Evolutionary conservation across 2,329 filamentous ascomycete genomes (phyloP).

Genomic region (Acephala macrosclerotiorum): DNA sequence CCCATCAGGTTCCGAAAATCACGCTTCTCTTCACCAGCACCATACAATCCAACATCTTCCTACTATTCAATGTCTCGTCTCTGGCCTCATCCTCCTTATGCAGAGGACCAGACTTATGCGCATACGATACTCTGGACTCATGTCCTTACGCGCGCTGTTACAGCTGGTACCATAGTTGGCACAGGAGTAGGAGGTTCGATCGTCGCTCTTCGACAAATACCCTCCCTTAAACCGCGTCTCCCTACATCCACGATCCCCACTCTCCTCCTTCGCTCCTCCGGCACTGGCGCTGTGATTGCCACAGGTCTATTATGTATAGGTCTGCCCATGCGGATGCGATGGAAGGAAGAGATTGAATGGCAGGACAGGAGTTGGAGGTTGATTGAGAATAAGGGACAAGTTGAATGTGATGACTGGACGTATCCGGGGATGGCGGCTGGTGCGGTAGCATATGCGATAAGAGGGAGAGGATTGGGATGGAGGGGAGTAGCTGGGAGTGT

Average conservation of each 20-base stretch:
- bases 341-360: conserved; percentile 67
- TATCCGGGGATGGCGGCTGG: conserved; percentile 51
- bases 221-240: conserved; percentile 13
- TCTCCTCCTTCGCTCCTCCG: conserved; percentile 54
- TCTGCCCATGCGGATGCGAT: conserved; percentile 59
- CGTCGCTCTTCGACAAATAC: conserved; percentile 37
- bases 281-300: conserved; percentile 54
- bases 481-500: conserved; percentile 52
- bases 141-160: conserved; percentile 63
- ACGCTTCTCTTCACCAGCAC: not conserved
- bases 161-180: conserved; percentile 59
- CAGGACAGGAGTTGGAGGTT: conserved; percentile 68
- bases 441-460: conserved; percentile 43
- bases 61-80: conserved; percentile 57
- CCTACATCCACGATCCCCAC: conserved; percentile 40
- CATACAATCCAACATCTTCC: not conserved
- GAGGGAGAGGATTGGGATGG: conserved; percentile 47
- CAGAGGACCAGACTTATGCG: conserved; percentile 67
- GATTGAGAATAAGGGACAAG: conserved; percentile 63
- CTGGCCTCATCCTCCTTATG: conserved; percentile 60
- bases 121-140: conserved; percentile 65
- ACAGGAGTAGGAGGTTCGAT: conserved; percentile 47
- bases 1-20: not conserved
- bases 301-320: conserved; percentile 52
- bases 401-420: conserved; percentile 63